Base-by-base conservation (phyloP, 2,329 filamentous ascomycete species). In the Botryotinia calthae region DNA sequence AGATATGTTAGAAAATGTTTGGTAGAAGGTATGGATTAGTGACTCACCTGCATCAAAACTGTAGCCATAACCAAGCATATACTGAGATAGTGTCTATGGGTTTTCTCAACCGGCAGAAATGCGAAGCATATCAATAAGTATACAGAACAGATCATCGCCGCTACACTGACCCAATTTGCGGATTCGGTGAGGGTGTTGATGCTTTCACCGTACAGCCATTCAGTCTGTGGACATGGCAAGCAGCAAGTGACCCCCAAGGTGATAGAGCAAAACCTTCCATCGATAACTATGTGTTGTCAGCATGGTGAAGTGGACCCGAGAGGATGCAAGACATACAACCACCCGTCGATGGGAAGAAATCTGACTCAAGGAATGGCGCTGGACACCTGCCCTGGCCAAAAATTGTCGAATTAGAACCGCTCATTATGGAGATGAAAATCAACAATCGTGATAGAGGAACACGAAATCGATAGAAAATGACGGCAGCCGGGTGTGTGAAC, bases 71-170 rank as follows among this genome's bases (percentile, higher is more conserved):
- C 92, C 69, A 98, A 85, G 81, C 94, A 96, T 76, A 98, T 91
- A 80, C 93, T 98, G 54, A 99, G 85, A 80, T 98, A 98, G 82
- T 99, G 96, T 70, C 95, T 90, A 79, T 94, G 90, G 10, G 96
- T 98, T 84, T 93, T 95, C 78, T 97, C 94, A 37, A 93, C 89
- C 0, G 96, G 95, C 34, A 99, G 85, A 22, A 91, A 86, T 5
- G 89, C 84, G 86, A 94, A 98, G 9, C 94, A 97, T 9, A 93
- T 69, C 25, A 98, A 84, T 72, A 98, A 85, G 79, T 96, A 95
- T 25, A 90, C 79, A 74, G 92, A 91, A 77, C 92, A 89, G 65
- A 91, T 83, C 59, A 94, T 86, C 71, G 93, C 90, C 16, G 86
- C 88, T 25, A 97, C 89, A 75, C 93, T 94, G 72, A 98, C 85